Conservation (phyloP, 2,329 filamentous ascomycete genomes). For the Claviceps quebecensis region DNA sequence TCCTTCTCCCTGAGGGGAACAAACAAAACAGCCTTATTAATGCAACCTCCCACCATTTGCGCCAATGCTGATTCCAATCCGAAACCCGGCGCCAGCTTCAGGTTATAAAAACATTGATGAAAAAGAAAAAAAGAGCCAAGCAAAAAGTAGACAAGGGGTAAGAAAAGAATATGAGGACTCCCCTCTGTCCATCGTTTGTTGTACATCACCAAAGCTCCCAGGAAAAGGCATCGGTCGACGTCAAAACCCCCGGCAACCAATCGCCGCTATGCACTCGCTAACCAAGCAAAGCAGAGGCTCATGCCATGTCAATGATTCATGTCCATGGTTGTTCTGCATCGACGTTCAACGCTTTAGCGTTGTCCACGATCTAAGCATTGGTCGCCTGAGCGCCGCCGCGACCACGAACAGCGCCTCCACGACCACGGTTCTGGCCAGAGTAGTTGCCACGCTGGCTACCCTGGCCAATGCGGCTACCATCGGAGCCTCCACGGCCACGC, state of each 20-base stretch:
- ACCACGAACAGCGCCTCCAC: conserved; percentile 51
- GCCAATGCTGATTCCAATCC: conserved; percentile 10
- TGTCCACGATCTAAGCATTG: conserved; percentile 29
- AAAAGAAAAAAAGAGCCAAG: conserved; percentile 8
- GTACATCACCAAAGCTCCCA: neutral
- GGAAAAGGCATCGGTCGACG: neutral
- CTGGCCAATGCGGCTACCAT: conserved; percentile 45
- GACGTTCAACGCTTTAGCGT: neutral
- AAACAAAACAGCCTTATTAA: conserved; percentile 5
- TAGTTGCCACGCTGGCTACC: conserved; percentile 52
- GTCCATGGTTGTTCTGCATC: neutral
- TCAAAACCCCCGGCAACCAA: neutral
- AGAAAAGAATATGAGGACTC: neutral
- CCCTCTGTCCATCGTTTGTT: conserved; percentile 12
- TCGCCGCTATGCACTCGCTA: neutral
- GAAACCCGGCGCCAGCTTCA: conserved; percentile 19
- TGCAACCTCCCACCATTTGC: conserved; percentile 9
- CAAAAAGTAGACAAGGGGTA: neutral
- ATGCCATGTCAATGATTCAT: neutral
- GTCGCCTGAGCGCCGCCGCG: conserved; percentile 45
- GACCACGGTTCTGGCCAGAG: conserved; percentile 49
- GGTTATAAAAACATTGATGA: conserved; percentile 12
- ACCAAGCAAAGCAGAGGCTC: neutral
- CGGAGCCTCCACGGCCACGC: conserved; percentile 54
- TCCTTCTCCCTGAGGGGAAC: conserved; percentile 1